Percentiles rank a stretch among this genome's conserved stretches.
Evolutionary conservation across 2,329 filamentous ascomycete genomes (phyloP).

Genomic region (Hymenoscyphus repandus): DNA sequence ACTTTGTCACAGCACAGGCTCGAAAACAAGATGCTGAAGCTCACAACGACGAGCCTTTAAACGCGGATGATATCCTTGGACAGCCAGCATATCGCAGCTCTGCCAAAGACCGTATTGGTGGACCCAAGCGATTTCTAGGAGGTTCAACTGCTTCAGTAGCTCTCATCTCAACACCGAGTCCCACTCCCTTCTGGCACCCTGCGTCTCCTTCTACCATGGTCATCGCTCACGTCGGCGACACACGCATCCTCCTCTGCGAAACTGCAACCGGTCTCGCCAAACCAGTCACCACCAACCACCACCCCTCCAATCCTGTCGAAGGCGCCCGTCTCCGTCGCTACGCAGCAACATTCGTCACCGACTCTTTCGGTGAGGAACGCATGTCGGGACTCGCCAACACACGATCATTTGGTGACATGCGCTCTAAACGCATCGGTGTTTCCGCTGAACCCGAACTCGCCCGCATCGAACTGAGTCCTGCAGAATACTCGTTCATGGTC

Average conservation of each 20-base stretch:
- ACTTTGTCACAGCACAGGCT: slow-evolving; percentile 88
- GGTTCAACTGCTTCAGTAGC: slow-evolving; percentile 89
- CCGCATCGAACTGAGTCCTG: slow-evolving; percentile 71
- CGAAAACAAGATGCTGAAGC: slow-evolving; percentile 69
- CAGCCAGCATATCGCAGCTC: slow-evolving; percentile 49
- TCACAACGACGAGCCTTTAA: slow-evolving; percentile 70
- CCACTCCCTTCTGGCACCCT: slow-evolving; percentile 93
- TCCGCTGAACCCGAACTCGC: slow-evolving; percentile 88
- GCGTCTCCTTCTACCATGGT: slow-evolving; percentile 76
- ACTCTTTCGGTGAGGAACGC: slow-evolving; percentile 95
- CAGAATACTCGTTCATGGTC: slow-evolving; percentile 84
- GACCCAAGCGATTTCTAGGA: slow-evolving; percentile 76
- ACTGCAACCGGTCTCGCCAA: slow-evolving; percentile 75
- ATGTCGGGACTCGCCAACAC: slow-evolving; percentile 92
- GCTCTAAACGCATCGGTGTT: slow-evolving; percentile 86
- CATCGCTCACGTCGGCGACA: slow-evolving; percentile 90
- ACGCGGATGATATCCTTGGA: slow-evolving; percentile 78
- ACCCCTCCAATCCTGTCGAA: slow-evolving; percentile 82
- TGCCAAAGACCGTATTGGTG: slow-evolving; percentile 62
- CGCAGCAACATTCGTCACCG: slow-evolving; percentile 80
- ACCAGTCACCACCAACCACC: slow-evolving; percentile 85
- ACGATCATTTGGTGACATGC: slow-evolving; percentile 88
- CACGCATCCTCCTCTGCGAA: slow-evolving; percentile 81
- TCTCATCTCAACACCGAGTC: slow-evolving; percentile 86
- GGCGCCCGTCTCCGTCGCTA: slow-evolving; percentile 78